phyloP scores from a whole-genome alignment of 768 basidiomycete species.

The Rubroboletus pulcherrimus region DNA sequence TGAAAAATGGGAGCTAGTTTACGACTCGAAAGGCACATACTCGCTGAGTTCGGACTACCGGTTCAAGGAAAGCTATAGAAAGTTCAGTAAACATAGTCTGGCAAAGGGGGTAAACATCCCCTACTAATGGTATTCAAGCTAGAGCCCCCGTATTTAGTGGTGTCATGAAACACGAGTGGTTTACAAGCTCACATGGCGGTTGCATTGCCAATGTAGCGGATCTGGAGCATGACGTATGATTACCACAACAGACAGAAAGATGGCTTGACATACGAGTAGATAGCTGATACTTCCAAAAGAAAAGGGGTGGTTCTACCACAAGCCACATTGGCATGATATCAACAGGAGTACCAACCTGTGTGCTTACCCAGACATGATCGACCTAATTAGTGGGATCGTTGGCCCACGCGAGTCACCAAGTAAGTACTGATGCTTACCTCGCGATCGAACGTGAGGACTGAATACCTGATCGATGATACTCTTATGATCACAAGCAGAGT shows the following conservation, averaged over 20 bases:
- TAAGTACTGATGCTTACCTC: conserved; percentile 7
- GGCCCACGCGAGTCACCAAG: background rate
- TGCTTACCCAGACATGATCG: conserved; percentile 20
- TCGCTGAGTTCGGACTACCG: background rate
- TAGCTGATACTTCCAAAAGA: conserved; percentile 19
- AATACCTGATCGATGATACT: background rate
- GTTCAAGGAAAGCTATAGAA: conserved; percentile 14
- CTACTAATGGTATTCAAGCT: conserved; percentile 17
- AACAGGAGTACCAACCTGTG: background rate
- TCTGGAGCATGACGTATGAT: conserved; percentile 2
- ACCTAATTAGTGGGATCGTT: conserved; percentile 4
- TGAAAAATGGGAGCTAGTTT: background rate
- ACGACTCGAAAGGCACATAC: conserved; percentile 1
- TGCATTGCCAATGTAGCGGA: conserved; percentile 23
- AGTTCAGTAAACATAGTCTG: background rate
- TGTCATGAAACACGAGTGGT: background rate
- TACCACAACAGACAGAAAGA: background rate
- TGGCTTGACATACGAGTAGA: conserved; percentile 15
- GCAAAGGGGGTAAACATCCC: background rate
- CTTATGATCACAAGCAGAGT: background rate
- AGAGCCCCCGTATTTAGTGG: background rate
- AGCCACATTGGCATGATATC: background rate
- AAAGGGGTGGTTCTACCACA: conserved; percentile 1
- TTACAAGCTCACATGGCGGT: conserved; percentile 15
- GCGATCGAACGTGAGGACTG: conserved; percentile 14